Base-by-base conservation (phyloP, 2,329 filamentous ascomycete genomes). In the Ophiostoma tasmaniense region DNA sequence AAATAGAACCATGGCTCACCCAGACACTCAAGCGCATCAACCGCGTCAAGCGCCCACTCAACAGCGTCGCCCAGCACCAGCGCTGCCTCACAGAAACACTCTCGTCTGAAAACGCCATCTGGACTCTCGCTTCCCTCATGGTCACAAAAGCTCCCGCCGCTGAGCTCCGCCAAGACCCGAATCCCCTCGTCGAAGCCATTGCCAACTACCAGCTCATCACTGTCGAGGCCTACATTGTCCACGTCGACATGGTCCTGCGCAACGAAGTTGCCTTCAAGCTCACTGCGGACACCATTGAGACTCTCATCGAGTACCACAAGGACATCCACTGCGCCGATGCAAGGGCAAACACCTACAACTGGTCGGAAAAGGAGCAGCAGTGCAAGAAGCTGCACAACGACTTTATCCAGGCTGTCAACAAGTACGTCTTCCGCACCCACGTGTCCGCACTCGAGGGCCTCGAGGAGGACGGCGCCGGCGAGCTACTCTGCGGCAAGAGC, bases 181-280 rank as follows among this genome's bases (percentile, higher is more conserved):
- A 96, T 77, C 90, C 91, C 64, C 83, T 96, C 73, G 84, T 94
- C 73, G 93, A 97, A 80, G 91, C 91, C 72, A 82, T 97, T 72
- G 92, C 91, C 85, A 96, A 96, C 85, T 95, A 94, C 80, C 90
- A 96, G 82, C 87, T 97, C 77, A 83, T 97, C 76, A 92, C 97
- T 78, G 83, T 98, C 75, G 93, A 98, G 81, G 95, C 95, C 67
- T 99, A 99, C 79, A 94, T 98, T 75, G 95, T 99, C 71, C 94
- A 98, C 80, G 93, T 99, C 80, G 95, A 99, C 82, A 97, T 98
- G 93, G 94, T 99, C 71, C 88, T 96, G 76, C 90, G 93, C 80
- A 95, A 96, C 78, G 95, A 98, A 82, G 93, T 99, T 76, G 95
- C 93, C 74, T 98, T 93, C 86, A 99, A 99, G 86, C 86, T 99